phyloP scores from a whole-genome alignment of 306 rosid species.

The Rosa rugosa region DNA sequence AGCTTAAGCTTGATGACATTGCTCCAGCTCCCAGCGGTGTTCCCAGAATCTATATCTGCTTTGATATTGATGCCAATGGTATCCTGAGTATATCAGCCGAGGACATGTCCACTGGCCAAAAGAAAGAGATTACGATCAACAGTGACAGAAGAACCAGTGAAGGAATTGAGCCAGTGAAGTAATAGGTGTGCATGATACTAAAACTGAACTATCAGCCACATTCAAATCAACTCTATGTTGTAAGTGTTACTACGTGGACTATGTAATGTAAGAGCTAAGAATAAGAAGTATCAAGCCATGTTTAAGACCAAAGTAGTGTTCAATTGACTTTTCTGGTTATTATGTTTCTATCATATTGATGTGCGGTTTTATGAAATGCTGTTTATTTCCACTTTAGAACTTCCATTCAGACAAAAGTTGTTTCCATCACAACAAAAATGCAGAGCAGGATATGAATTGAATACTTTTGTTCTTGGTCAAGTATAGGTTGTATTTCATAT shows the following conservation, averaged over 20 bases:
- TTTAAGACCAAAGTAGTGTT: not conserved
- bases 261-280: not conserved
- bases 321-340: not conserved
- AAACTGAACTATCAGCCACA: not conserved
- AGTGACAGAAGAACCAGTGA: not conserved
- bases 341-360: not conserved
- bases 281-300: not conserved
- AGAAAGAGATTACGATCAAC: not conserved
- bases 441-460: not conserved
- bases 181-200: not conserved
- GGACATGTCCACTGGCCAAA: not conserved
- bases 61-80: not conserved
- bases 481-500: not conserved
- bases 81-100: not conserved
- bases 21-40: conserved; percentile 1
- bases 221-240: not conserved
- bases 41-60: not conserved
- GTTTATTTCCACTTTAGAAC: not conserved
- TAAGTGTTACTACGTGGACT: not conserved
- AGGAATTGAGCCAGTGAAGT: not conserved
- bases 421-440: not conserved
- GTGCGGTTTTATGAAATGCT: not conserved
- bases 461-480: too few relatives aligned
- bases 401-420: not conserved
- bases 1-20: not conserved